Base-by-base conservation (phyloP, 495 filamentous ascomycete species). In the Podospora conica region DNA sequence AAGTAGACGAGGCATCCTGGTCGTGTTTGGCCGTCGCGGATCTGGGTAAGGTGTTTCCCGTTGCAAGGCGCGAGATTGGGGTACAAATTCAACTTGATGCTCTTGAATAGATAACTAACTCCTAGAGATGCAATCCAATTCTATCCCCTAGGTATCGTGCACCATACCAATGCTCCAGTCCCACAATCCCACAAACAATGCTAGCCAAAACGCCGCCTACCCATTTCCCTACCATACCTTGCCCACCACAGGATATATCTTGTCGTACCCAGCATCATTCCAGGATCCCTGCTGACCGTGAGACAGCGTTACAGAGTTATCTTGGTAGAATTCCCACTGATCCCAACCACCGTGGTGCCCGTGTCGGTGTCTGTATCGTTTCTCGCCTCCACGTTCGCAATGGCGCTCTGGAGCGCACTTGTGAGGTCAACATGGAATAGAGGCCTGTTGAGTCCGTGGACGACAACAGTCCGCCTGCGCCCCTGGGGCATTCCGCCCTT, bases 361-460 rank as follows among this genome's bases (percentile, higher is more conserved):
- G 54, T 22, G 22, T 64, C 63, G 3, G 63, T 64, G 27, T 64
- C 63, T 48, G 11, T 64, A 68, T 81, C 78, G 1, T 68, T 65
- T 40, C 81, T 77, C 48, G 78, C 79, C 80, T 89, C 82, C 9
- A 87, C 86, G 69, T 93, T 97, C 29, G 87, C 85, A 68, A 98
- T 84, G 18, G 92, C 94, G 75, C 91, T 94, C 76, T 96, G 90
- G 71, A 98, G 73, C 24, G 95, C 95, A 71, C 90, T 94, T 15
- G 93, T 97, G 27, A 98, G 76, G 74, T 98, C 95, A 64, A 96
- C 86, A 71, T 98, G 96, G 86, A 98, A 98, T 68, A 97, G 85
- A 56, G 95, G 95, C 70, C 91, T 77, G 77, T 95, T 93, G 65
- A 96, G 80, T 55, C 95, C 91, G 67, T 92, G 90, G 48, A 97